Evolutionary conservation across 257 asterid species (phyloP).

Genomic region (Linaria vulgaris): DNA sequence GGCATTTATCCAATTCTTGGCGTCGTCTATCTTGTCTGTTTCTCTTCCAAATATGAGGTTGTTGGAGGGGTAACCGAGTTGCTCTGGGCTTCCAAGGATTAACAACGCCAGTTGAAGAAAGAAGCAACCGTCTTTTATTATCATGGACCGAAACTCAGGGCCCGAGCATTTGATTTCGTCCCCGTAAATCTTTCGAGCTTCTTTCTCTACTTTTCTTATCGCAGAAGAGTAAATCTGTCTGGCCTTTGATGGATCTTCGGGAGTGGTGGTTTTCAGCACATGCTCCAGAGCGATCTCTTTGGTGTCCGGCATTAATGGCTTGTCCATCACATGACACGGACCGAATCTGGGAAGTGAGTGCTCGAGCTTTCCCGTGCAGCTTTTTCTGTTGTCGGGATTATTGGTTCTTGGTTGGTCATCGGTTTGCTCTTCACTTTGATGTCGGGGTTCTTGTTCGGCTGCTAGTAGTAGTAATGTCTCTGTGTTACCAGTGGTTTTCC

Average conservation of each 20-base stretch:
- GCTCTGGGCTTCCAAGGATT: conserved; percentile 6
- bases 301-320: neutral
- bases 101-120: conserved; percentile 25
- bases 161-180: neutral
- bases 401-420: no score
- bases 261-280: neutral
- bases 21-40: neutral
- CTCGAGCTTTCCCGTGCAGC: neutral
- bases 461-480: no score
- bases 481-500: no score
- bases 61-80: conserved; percentile 2
- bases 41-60: conserved; percentile 5
- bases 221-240: conserved; percentile 6
- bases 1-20: conserved; percentile 19
- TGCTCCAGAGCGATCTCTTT: conserved; percentile 21
- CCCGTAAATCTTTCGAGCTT: conserved; percentile 8
- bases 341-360: conserved; percentile 19
- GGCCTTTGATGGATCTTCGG: neutral
- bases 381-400: neutral
- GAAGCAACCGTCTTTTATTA: conserved; percentile 29
- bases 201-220: conserved; percentile 16
- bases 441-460: no score
- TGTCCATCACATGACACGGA: neutral
- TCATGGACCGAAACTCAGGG: conserved; percentile 19
- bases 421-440: no score